Evolutionary conservation across 176 grass and related monocot genomes (phyloP), one percentile per base, ranked within the genome.

Genomic region (Aechmea fasciata): DNA sequence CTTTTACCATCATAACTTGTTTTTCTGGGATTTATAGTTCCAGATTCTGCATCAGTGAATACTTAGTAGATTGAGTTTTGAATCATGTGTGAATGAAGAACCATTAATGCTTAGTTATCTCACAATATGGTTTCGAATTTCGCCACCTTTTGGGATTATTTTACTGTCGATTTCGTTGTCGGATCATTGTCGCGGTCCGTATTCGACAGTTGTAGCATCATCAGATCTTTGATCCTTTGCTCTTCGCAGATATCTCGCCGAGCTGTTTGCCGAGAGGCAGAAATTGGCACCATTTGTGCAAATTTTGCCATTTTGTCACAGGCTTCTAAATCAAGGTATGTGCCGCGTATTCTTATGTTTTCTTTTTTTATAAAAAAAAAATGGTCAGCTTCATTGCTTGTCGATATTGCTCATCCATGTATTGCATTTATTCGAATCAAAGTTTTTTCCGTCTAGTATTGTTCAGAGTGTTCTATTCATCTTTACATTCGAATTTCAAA

Each of bases 261-360:
- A 99, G 70, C 71, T 99, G 76, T 81, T 99, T 67, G 90, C 87
- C 25, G 95, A 99, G 87, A 99, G 90, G 82, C 90, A 99, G 75
- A 99, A 99, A 79, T 71, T 99, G 79, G 87, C 77, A 52, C 95
- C 95, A 78, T 99, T 99, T 54, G 72, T 99, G 67, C 90, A 93
- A 99, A 90, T 99, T 52, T 87, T 99, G 77, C 95, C 95, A 48
- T 90, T 88, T 81, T 99, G 95, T 70, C 87, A 71, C 69, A 89
- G 87, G 26, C 95, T 99, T 71, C 82, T 99, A 65, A 94, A 94
- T 73, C 87, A 90, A 99, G 95, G 95, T 99, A 72, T 66, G 69
- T 10, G 25, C 2, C 47, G 18, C 7, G 19, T 13, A 49, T 11
- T 33, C 67, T 64, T 64, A 51, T 14, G 47, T 52, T 52, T 28